These are phyloP conservation scores for Amphichorda felina DNA, from an alignment of 2,329 filamentous ascomycete genomes.

Conservation along the genomic window DNA sequence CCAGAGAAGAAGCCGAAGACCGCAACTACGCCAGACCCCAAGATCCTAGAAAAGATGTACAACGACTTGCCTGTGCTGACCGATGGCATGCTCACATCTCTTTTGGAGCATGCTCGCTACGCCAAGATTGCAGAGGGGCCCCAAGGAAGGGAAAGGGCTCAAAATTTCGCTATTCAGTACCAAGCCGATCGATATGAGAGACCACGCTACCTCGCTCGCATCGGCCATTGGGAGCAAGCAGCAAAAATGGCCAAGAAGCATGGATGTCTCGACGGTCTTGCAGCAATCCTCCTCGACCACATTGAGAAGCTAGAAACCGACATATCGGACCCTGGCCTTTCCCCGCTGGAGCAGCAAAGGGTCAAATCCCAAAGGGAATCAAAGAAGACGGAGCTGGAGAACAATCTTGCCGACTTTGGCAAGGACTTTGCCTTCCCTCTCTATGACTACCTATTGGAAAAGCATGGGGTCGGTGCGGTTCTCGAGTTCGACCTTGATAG, in stretches of 20 bases:
- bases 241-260: conserved; percentile 48
- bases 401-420: conserved; percentile 52
- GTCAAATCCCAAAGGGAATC: conserved; percentile 22
- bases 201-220: conserved; percentile 39
- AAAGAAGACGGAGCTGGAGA: conserved; percentile 33
- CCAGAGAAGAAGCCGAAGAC: conserved; percentile 17
- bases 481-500: conserved; percentile 62
- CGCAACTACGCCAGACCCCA: conserved; percentile 21
- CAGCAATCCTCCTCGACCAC: conserved; percentile 42
- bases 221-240: conserved; percentile 44
- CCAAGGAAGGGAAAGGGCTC: conserved; percentile 23
- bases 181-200: conserved; percentile 37
- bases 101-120: conserved; percentile 42
- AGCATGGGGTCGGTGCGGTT: conserved; percentile 53
- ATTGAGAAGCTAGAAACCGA: conserved; percentile 26
- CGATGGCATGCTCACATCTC: conserved; percentile 40
- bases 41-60: conserved; percentile 31
- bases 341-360: conserved; percentile 14
- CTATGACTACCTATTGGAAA: conserved; percentile 65
- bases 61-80: conserved; percentile 37
- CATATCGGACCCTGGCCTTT: conserved; percentile 13
- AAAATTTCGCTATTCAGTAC: conserved; percentile 36
- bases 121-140: conserved; percentile 28
- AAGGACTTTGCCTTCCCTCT: conserved; percentile 62
- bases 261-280: conserved; percentile 39